Evolutionary conservation across 2,329 filamentous ascomycete species (phyloP).

Genomic region (Arachnomyces sp.): DNA sequence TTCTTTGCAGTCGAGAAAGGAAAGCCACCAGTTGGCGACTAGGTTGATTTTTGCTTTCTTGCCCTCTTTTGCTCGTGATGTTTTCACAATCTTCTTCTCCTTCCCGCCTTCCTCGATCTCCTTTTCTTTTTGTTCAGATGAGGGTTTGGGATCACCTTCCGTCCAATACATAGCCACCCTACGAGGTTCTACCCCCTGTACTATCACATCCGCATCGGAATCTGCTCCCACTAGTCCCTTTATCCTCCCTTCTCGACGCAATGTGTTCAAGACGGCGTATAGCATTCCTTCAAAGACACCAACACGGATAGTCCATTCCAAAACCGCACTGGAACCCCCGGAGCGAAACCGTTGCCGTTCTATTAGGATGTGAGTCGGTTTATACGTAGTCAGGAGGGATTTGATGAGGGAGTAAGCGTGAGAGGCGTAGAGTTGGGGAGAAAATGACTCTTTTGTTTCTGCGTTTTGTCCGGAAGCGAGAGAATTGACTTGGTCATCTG

Average conservation of each 20-base stretch:
- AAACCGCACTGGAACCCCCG: conserved; percentile 55
- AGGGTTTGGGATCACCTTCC: conserved; percentile 18
- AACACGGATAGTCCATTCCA: conserved; percentile 76
- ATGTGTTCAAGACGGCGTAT: conserved; percentile 58
- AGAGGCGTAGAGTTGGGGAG: conserved; percentile 46
- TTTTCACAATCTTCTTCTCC: conserved; percentile 16
- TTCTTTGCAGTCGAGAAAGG: conserved; percentile 10
- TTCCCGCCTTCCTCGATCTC: conserved; percentile 7
- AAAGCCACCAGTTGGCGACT: conserved; percentile 53
- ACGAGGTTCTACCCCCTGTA: conserved; percentile 47
- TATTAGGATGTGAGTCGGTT: conserved; percentile 65
- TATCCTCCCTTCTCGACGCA: conserved; percentile 37
- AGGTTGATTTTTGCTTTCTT: conserved; percentile 57
- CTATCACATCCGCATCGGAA: conserved; percentile 28
- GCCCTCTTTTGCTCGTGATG: conserved; percentile 19
- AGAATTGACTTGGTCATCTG: not conserved
- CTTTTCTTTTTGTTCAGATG: conserved; percentile 4
- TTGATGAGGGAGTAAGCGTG: conserved; percentile 51
- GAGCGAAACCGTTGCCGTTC: conserved; percentile 59
- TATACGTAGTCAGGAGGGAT: conserved; percentile 40
- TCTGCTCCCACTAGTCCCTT: conserved; percentile 14
- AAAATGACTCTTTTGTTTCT: conserved; percentile 40
- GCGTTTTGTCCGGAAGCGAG: not conserved
- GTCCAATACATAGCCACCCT: conserved; percentile 53
- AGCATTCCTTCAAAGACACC: conserved; percentile 78